A percentile compares a stretch with the other conserved stretches of the same genome.
Evolutionary conservation across 305 asterid genomes (phyloP).

Genomic region (Fraxinus greggii): DNA sequence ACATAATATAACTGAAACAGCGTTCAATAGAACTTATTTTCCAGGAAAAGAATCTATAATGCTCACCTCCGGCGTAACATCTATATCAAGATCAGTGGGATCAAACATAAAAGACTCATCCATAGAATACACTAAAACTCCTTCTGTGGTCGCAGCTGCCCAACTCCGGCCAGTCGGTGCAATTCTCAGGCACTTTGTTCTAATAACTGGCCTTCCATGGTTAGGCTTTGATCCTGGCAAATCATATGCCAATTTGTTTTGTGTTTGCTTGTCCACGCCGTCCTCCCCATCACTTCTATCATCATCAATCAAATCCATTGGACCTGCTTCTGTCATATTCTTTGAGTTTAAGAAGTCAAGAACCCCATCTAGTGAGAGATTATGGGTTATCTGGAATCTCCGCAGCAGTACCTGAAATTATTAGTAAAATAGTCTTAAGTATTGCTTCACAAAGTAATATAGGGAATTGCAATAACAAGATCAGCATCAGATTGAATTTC

Average conservation of each 20-base stretch:
- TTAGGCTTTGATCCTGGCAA: constrained; percentile 95
- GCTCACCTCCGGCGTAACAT: constrained; percentile 95
- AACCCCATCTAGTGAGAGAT: constrained; percentile 87
- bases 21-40: constrained; percentile 11
- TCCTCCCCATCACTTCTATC: constrained; percentile 83
- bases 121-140: constrained; percentile 87
- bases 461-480: constrained; percentile 3
- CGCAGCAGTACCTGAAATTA: constrained; percentile 74
- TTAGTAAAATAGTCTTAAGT: constrained; percentile 16
- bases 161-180: constrained; percentile 96
- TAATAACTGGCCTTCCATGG: constrained; percentile 74
- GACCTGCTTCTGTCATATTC: constrained; percentile 97
- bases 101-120: constrained; percentile 91
- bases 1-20: constrained; percentile 1
- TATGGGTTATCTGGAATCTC: constrained; percentile 79
- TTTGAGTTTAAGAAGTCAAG: constrained; percentile 91
- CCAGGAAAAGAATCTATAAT: background rate
- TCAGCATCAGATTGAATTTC: background rate
- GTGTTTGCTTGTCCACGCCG: constrained; percentile 78
- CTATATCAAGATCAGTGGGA: constrained; percentile 97
- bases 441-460: background rate
- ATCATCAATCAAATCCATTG: constrained; percentile 84
- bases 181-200: constrained; percentile 83
- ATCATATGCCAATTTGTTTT: constrained; percentile 60
- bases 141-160: constrained; percentile 99